These are phyloP conservation scores for Datura wrightii DNA, from an alignment of 257 asterid species.

Conservation along the genomic window DNA sequence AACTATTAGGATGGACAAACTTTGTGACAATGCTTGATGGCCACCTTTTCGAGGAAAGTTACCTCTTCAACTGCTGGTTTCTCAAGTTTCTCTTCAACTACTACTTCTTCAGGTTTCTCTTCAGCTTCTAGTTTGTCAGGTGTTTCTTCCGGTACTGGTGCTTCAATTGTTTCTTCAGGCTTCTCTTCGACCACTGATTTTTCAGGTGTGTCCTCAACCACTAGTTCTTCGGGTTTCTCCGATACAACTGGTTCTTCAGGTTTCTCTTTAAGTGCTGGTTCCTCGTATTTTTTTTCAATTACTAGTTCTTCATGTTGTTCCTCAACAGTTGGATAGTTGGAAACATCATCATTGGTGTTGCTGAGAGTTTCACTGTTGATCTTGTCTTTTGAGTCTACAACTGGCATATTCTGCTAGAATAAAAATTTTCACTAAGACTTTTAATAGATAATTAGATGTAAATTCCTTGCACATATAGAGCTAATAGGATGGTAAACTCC, in stretches of 20 bases:
- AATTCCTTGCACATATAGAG: neutral
- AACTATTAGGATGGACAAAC: neutral
- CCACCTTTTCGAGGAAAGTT: neutral
- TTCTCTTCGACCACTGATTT: neutral
- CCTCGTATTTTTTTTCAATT: neutral
- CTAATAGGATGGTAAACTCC: neutral
- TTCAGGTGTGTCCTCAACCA: neutral
- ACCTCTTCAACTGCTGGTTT: neutral
- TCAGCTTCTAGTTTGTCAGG: neutral
- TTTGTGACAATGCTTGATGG: neutral
- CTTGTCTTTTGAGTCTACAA: neutral
- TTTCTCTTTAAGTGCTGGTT: slow-evolving; percentile 6
- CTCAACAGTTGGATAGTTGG: neutral
- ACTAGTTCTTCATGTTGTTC: slow-evolving; percentile 10
- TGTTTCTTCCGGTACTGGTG: slow-evolving; percentile 9
- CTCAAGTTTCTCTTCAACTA: neutral
- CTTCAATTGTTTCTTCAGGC: neutral
- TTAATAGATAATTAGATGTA: neutral
- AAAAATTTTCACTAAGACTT: neutral
- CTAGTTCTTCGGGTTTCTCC: slow-evolving; percentile 1
- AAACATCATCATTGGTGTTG: neutral
- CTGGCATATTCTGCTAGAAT: slow-evolving; percentile 19
- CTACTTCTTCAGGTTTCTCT: neutral
- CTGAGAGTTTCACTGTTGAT: neutral
- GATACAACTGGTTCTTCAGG: neutral